Evolutionary conservation across 2,329 filamentous ascomycete genomes (phyloP).

Genomic region (Penicillium decumbens): DNA sequence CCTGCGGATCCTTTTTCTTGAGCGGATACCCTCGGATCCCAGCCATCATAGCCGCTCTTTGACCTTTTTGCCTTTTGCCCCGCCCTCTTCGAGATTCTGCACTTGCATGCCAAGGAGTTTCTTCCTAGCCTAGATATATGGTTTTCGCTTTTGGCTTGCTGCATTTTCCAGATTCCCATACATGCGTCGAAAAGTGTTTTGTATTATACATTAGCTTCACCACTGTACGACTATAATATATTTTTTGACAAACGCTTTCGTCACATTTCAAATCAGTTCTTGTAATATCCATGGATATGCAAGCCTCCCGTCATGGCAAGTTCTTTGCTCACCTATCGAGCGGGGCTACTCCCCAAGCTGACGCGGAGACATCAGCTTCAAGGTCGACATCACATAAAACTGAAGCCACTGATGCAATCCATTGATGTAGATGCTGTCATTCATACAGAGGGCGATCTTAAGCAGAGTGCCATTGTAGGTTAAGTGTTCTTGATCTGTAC

Average conservation of each 20-base stretch:
- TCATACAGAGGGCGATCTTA: neutral
- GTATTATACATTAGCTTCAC: neutral
- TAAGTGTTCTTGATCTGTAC: neutral
- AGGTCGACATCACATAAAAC: neutral
- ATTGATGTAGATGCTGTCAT: neutral
- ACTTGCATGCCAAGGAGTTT: slow-evolving; percentile 13
- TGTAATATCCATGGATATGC: neutral
- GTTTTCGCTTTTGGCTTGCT: slow-evolving; percentile 1
- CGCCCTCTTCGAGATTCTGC: neutral
- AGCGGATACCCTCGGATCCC: slow-evolving; percentile 1
- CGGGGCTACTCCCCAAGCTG: neutral
- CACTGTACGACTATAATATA: neutral
- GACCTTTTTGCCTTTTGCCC: neutral
- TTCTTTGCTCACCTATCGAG: neutral
- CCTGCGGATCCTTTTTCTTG: slow-evolving; percentile 3
- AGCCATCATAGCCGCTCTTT: neutral
- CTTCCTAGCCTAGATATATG: slow-evolving; percentile 5
- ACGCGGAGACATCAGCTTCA: neutral
- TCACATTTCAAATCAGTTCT: neutral
- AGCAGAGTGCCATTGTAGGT: neutral
- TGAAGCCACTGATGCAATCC: neutral
- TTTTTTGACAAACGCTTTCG: neutral
- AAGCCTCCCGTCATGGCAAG: neutral
- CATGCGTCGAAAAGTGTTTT: neutral
- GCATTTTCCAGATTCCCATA: neutral